phyloP scores from a whole-genome alignment of 2,329 filamentous ascomycete species.

The Colletotrichum eremochloae region DNA sequence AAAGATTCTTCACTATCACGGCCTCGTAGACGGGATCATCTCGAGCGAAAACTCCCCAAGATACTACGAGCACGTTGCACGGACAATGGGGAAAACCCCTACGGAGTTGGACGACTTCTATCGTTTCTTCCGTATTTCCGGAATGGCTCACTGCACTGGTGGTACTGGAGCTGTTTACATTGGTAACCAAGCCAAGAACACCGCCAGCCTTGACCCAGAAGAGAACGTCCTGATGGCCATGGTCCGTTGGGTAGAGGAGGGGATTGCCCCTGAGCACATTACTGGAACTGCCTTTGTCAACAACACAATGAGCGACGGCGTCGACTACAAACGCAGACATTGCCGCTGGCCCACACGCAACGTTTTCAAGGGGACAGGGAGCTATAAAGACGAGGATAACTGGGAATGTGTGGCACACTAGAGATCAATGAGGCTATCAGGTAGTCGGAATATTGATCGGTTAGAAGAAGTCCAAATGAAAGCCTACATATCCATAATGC shows the following conservation, averaged over 20 bases:
- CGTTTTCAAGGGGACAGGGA: conserved; percentile 44
- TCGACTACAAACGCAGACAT: conserved; percentile 51
- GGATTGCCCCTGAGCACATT: conserved; percentile 55
- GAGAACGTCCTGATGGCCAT: conserved; percentile 60
- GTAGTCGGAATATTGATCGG: background rate
- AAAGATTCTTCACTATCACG: conserved; percentile 63
- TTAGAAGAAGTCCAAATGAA: background rate
- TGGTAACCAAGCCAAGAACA: conserved; percentile 44
- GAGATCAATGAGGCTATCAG: too few species aligned
- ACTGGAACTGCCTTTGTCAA: conserved; percentile 51
- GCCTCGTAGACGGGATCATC: conserved; percentile 57
- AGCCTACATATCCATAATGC: background rate
- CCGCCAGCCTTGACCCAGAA: conserved; percentile 50
- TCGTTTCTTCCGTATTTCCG: conserved; percentile 65
- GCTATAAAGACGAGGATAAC: conserved; percentile 33
- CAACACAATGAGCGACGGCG: conserved; percentile 43
- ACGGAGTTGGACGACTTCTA: conserved; percentile 58
- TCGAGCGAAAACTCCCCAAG: conserved; percentile 58
- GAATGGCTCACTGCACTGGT: conserved; percentile 64
- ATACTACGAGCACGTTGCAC: conserved; percentile 63
- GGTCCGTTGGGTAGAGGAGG: conserved; percentile 62
- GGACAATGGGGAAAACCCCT: conserved; percentile 54
- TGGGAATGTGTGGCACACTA: conserved; percentile 35
- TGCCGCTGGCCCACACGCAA: conserved; percentile 52
- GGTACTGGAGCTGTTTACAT: conserved; percentile 56